Conservation (phyloP, 2,329 filamentous ascomycete genomes). For the Chrysosporium queenslandicum region DNA sequence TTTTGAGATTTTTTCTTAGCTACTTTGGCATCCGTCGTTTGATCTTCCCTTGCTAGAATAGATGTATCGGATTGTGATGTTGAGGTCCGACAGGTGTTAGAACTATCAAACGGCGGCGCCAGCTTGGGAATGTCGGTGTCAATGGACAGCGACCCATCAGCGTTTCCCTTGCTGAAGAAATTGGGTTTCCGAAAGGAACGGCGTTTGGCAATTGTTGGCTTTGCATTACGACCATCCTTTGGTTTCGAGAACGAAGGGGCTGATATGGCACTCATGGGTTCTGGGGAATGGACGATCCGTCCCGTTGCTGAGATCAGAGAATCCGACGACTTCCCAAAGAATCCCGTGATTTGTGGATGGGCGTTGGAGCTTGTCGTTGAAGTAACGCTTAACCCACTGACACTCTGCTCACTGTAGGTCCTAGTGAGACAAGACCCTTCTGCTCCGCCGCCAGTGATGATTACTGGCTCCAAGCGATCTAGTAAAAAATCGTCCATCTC, state of each 20-base stretch:
- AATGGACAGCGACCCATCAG: slow-evolving; percentile 14
- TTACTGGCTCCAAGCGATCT: slow-evolving; percentile 40
- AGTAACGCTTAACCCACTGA: slow-evolving; percentile 26
- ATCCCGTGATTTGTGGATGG: slow-evolving; percentile 19
- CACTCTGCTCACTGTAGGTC: slow-evolving; percentile 35
- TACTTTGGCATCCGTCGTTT: slow-evolving; percentile 14
- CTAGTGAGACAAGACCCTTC: slow-evolving; percentile 27
- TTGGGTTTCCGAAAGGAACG: slow-evolving; percentile 20
- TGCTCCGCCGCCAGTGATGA: slow-evolving; percentile 39
- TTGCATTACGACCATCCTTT: not conserved
- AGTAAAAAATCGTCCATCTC: slow-evolving; percentile 42
- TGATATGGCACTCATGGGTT: slow-evolving; percentile 22
- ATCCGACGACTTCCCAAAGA: slow-evolving; percentile 28
- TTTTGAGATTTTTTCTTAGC: slow-evolving; percentile 27
- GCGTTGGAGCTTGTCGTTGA: slow-evolving; percentile 23
- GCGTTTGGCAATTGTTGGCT: slow-evolving; percentile 17
- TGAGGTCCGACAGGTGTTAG: slow-evolving; percentile 14
- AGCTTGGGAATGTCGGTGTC: slow-evolving; percentile 21
- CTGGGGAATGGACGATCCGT: slow-evolving; percentile 24
- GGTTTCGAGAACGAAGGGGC: not conserved
- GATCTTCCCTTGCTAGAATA: slow-evolving; percentile 17
- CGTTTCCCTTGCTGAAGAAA: not conserved
- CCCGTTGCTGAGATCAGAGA: slow-evolving; percentile 25
- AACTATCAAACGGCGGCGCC: slow-evolving; percentile 21
- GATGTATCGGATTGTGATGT: slow-evolving; percentile 12